These are phyloP conservation scores for Thalassiosira exigua DNA, from an alignment of 352 stramenopile species.

Conservation along the genomic window DNA sequence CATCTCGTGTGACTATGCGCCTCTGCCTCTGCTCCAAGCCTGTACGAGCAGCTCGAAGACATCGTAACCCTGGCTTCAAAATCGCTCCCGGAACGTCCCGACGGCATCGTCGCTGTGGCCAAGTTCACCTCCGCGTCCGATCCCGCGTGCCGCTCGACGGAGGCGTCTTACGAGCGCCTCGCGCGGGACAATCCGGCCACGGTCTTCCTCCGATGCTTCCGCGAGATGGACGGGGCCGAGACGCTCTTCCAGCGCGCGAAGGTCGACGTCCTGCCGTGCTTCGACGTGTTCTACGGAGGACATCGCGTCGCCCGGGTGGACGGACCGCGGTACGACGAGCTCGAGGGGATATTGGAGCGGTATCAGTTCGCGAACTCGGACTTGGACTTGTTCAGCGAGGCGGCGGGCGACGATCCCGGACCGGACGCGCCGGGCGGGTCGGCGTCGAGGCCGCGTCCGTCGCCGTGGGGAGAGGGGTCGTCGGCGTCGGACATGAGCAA, in stretches of 20 bases:
- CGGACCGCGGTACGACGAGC: conserved; percentile 51
- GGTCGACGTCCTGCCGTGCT: conserved; percentile 49
- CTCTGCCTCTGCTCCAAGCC: too few relatives aligned
- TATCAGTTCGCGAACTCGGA: conserved; percentile 77
- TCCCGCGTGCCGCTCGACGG: conserved; percentile 53
- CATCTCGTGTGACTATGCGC: too few relatives aligned
- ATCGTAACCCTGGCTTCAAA: conserved; percentile 67
- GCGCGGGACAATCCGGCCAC: conserved; percentile 67
- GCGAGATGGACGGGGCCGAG: conserved; percentile 65
- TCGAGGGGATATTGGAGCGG: conserved; percentile 63
- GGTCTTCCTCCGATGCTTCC: conserved; percentile 70
- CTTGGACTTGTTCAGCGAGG: conserved; percentile 76
- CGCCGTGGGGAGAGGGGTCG: conserved; percentile 47
- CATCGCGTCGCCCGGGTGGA: conserved; percentile 68
- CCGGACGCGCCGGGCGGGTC: too few relatives aligned
- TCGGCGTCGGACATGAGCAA: conserved; percentile 26
- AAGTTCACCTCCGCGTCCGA: conserved; percentile 60
- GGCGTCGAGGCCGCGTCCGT: not conserved
- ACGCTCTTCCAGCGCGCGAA: conserved; percentile 58
- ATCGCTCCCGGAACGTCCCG: conserved; percentile 65
- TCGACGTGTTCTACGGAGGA: conserved; percentile 59
- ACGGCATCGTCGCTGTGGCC: conserved; percentile 73
- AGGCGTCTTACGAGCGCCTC: conserved; percentile 71
- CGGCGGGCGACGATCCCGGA: too few relatives aligned
- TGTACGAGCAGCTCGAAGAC: conserved; percentile 73